Evolutionary conservation across 2,329 filamentous ascomycete species (phyloP).

Genomic region (Fusarium xylarioides): DNA sequence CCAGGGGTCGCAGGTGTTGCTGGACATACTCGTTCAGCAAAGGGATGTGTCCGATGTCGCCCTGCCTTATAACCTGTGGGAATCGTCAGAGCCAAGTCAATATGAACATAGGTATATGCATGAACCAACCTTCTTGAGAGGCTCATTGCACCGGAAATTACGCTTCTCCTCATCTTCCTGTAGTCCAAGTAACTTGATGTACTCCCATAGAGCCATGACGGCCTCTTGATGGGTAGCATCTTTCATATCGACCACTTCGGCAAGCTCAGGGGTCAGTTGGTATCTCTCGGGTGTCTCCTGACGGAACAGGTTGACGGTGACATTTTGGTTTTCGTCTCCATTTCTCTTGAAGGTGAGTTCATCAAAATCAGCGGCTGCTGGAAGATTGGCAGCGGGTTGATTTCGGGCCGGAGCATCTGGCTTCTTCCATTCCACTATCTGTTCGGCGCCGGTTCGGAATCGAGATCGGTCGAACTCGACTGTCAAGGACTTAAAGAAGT

Average conservation of each 20-base stretch:
- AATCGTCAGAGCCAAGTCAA: constrained; percentile 36
- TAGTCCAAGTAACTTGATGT: constrained; percentile 83
- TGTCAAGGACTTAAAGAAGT: constrained; percentile 83
- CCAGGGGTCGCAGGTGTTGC: constrained; percentile 79
- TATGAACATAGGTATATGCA: background rate
- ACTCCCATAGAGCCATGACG: constrained; percentile 94
- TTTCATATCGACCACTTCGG: constrained; percentile 84
- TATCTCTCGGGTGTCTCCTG: constrained; percentile 90
- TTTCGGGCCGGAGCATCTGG: constrained; percentile 67
- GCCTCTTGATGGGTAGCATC: constrained; percentile 90
- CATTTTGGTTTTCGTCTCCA: constrained; percentile 91
- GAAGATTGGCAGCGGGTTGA: constrained; percentile 47
- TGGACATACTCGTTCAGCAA: constrained; percentile 83
- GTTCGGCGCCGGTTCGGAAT: constrained; percentile 63
- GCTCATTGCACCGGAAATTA: constrained; percentile 88
- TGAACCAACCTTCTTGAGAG: constrained; percentile 75
- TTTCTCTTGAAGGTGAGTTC: constrained; percentile 90
- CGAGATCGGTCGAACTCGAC: constrained; percentile 76
- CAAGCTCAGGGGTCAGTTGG: constrained; percentile 78
- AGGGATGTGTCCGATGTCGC: constrained; percentile 85
- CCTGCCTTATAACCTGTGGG: constrained; percentile 73
- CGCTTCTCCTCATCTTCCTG: constrained; percentile 96
- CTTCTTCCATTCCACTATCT: constrained; percentile 86
- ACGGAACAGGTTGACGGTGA: constrained; percentile 84
- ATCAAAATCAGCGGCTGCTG: constrained; percentile 82